Evolutionary conservation across 1,284 basidiomycete species (phyloP).

Genomic region (Ceratobasidium papillatum): DNA sequence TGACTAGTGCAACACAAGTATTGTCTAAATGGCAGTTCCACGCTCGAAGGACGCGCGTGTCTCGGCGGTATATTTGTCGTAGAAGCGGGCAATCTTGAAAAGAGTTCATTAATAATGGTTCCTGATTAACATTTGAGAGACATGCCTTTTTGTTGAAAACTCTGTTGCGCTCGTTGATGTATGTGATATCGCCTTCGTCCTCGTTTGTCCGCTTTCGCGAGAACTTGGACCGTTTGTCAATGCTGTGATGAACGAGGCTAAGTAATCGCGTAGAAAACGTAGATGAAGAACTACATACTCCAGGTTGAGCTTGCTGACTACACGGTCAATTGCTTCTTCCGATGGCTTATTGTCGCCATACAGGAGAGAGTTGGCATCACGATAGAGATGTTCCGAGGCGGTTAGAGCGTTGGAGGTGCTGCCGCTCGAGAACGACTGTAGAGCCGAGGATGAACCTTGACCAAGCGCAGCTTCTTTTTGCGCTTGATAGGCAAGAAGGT

Average conservation of each 20-base stretch:
- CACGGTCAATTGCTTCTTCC: constrained; percentile 93
- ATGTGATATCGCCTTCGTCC: constrained; percentile 94
- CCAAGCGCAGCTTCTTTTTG: constrained; percentile 88
- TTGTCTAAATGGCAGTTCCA: constrained; percentile 79
- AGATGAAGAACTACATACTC: constrained; percentile 70
- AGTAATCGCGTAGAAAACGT: constrained; percentile 4
- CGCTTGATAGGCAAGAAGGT: constrained; percentile 82
- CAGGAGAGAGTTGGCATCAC: constrained; percentile 87
- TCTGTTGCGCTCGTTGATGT: constrained; percentile 98
- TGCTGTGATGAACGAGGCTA: constrained; percentile 56
- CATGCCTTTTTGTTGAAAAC: constrained; percentile 98
- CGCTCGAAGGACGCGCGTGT: constrained; percentile 96
- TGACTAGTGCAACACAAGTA: too few relatives aligned
- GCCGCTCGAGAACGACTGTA: constrained; percentile 43
- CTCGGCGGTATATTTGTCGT: constrained; percentile 96
- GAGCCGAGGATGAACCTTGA: constrained; percentile 47
- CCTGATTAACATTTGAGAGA: neutral
- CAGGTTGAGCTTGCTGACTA: constrained; percentile 90
- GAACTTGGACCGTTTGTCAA: constrained; percentile 88
- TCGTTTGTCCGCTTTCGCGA: constrained; percentile 89
- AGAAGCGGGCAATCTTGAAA: constrained; percentile 88
- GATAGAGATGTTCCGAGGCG: constrained; percentile 82
- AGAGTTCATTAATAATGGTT: constrained; percentile 2
- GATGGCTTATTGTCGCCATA: constrained; percentile 95
- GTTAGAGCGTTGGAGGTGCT: constrained; percentile 50